Conservation (phyloP, 805 yeast species). For the Candida stauntonica region DNA sequence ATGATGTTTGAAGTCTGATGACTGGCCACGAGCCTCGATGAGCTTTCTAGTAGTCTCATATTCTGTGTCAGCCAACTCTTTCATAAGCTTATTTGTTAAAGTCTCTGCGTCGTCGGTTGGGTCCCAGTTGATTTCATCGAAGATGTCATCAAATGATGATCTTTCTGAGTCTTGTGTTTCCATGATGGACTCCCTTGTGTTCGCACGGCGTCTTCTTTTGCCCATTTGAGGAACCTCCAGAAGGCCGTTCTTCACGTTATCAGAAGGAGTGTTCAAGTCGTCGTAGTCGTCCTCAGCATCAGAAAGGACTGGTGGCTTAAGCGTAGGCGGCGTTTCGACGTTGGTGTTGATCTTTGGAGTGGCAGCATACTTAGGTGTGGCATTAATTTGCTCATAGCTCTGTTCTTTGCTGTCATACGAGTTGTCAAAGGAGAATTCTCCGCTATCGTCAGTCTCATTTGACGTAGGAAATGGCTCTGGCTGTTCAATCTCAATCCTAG, state of each 20-base stretch:
- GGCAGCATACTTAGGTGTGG: too few relatives aligned
- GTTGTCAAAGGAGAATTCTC: constrained; percentile 21
- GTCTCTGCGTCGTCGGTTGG: constrained; percentile 58
- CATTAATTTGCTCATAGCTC: constrained; percentile 10
- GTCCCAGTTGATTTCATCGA: constrained; percentile 78
- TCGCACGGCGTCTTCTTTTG: constrained; percentile 21
- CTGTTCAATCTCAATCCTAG: too few relatives aligned
- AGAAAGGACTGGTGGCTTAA: constrained; percentile 12
- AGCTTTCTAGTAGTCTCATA: constrained; percentile 55
- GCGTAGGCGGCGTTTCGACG: constrained; percentile 16
- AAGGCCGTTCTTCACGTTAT: constrained; percentile 2
- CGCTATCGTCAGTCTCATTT: background rate
- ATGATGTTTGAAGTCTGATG: constrained; percentile 38
- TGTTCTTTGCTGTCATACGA: constrained; percentile 14
- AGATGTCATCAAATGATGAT: constrained; percentile 51
- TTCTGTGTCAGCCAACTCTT: constrained; percentile 58
- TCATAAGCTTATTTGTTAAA: constrained; percentile 52
- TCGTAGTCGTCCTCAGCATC: constrained; percentile 21
- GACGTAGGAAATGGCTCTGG: constrained; percentile 6
- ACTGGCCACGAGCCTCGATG: constrained; percentile 44
- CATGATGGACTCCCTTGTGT: constrained; percentile 31
- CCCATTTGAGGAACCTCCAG: constrained; percentile 9
- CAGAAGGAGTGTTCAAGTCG: constrained; percentile 13
- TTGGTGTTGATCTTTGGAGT: background rate
- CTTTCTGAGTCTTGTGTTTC: constrained; percentile 24